A percentile compares a stretch with the other conserved stretches of the same genome.
These are phyloP conservation scores for Pseudopediastrum boryanum DNA, from an alignment of 139 green algal species.

Conservation along the genomic window DNA sequence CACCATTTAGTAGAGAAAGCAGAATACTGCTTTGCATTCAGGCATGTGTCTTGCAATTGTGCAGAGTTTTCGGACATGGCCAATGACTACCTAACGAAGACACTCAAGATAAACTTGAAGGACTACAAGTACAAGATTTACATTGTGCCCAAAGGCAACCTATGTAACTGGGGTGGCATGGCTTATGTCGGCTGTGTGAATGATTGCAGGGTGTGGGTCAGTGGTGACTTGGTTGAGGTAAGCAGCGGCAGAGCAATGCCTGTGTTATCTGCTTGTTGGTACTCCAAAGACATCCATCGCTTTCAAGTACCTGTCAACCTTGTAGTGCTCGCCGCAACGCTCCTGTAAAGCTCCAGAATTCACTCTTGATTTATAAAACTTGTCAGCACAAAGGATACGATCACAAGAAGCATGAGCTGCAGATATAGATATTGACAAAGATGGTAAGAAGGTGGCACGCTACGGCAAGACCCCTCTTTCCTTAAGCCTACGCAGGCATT, in stretches of 20 bases:
- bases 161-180: conserved; percentile 42
- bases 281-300: not conserved
- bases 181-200: conserved; percentile 38
- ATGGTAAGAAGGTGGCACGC: no score
- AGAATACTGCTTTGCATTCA: no score
- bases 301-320: no score
- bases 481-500: no score
- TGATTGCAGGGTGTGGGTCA: conserved; percentile 37
- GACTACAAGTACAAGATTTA: conserved; percentile 40
- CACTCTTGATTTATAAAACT: conserved; percentile 1
- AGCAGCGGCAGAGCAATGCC: not conserved
- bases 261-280: not conserved
- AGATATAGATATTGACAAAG: no score
- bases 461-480: no score
- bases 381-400: not conserved
- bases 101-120: not conserved
- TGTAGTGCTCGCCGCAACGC: no score
- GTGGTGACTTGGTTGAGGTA: conserved; percentile 26
- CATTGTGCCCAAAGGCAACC: conserved; percentile 26
- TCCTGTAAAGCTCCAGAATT: no score
- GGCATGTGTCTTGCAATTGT: no score
- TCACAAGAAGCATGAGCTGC: no score
- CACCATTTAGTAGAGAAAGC: no score
- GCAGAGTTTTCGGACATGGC: conserved; percentile 24
- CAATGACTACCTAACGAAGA: conserved; percentile 5